Base-by-base conservation (phyloP, 2,329 filamentous ascomycete genomes). In the Sporothrix inflata region DNA sequence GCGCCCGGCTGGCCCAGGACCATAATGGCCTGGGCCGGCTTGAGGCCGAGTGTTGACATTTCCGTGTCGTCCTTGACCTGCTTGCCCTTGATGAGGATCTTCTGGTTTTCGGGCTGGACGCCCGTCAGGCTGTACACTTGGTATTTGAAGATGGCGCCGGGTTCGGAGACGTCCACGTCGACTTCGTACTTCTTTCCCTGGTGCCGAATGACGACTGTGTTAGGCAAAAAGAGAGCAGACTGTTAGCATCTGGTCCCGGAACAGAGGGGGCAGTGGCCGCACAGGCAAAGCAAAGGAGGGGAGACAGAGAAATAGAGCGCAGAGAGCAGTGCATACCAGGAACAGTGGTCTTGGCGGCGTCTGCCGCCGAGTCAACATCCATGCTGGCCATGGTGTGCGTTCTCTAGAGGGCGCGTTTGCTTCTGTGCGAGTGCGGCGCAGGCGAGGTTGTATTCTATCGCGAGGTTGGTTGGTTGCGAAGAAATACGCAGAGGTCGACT, bases 21-120 rank as follows among this genome's bases (percentile, higher is more conserved):
- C 90, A 97, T 97, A 80, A 99, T 92, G 27, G 85, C 88, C 81
- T 97, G 93, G 72, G 92, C 92, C 45, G 92, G 85, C 85, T 97
- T 98, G 77, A 97, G 90, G 78, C 91, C 91, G 74, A 98, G 87
- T 78, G 91, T 92, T 76, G 90, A 90, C 81, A 99, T 90, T 73
- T 94, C 91, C 73, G 94, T 93, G 79, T 98, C 94, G 88, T 99
- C 92, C 83, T 98, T 99, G 77, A 99, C 89, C 82, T 97, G 94
- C 75, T 93, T 93, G 75, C 94, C 94, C 83, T 97, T 98, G 82
- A 98, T 89, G 72, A 99, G 84, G 77, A 99, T 93, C 84, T 98
- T 98, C 82, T 99, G 97, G 74, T 95, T 92, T 75, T 97, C 93
- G 75, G 96, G 96, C 80, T 98, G 96, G 79, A 99, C 96, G 74